Conservation (phyloP, 805 yeast genomes). For the Saccharomyces kudriavzevii region DNA sequence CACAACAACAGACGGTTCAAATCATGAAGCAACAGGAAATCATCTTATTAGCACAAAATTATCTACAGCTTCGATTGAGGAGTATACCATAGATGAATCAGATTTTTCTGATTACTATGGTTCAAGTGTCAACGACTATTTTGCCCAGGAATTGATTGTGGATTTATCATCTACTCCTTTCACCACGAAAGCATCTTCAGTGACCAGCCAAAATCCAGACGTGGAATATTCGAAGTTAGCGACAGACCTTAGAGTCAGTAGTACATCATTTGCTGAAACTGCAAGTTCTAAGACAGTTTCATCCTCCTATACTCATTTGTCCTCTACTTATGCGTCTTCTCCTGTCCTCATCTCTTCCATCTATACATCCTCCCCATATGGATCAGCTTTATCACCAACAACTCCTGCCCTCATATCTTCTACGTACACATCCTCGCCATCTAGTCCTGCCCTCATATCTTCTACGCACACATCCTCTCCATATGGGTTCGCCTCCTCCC, state of each 20-base stretch:
- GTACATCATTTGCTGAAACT: not conserved
- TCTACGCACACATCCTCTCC: not conserved
- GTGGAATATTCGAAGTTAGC: not conserved
- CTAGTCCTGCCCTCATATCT: not conserved
- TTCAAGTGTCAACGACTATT: not conserved
- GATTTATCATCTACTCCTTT: not conserved
- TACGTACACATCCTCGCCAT: not conserved
- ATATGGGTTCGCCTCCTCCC: not conserved
- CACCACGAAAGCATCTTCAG: not conserved
- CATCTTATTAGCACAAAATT: not conserved
- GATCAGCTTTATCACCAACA: slow-evolving; percentile 3
- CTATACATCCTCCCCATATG: slow-evolving; percentile 13
- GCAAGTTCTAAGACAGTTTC: not conserved
- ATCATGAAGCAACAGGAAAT: not conserved
- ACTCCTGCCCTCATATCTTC: slow-evolving; percentile 6
- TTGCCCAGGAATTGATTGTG: not conserved
- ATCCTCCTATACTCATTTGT: not conserved
- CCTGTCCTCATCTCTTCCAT: not conserved
- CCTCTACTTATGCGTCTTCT: not conserved
- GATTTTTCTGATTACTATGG: not conserved
- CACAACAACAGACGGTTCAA: not conserved
- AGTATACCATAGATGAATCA: not conserved
- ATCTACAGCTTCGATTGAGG: not conserved
- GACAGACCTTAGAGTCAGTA: not conserved
- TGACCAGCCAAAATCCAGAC: not conserved